Percentiles rank a stretch among this genome's conserved stretches.
phyloP scores from a whole-genome alignment of 140 eudicot species.

The Cichorium intybus region DNA sequence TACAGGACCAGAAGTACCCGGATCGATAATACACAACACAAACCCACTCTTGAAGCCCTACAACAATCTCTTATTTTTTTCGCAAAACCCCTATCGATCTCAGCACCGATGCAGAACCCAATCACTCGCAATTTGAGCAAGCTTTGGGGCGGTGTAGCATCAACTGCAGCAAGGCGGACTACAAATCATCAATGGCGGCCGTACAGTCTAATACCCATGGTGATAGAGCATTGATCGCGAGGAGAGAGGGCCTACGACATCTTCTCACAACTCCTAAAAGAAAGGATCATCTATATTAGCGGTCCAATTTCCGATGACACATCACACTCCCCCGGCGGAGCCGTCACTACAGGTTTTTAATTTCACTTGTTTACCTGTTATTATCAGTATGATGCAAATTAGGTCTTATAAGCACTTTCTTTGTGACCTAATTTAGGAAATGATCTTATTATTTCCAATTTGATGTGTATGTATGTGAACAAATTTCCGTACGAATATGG shows the following conservation, averaged over 20 bases:
- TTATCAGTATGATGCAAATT: constrained; percentile 7
- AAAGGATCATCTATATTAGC: constrained; percentile 72
- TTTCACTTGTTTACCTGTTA: not conserved
- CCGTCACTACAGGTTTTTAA: constrained; percentile 67
- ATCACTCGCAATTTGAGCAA: constrained; percentile 25
- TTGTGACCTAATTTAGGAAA: not conserved
- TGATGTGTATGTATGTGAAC: not conserved
- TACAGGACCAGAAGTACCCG: not conserved
- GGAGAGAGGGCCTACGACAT: constrained; percentile 95
- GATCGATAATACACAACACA: not conserved
- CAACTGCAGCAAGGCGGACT: constrained; percentile 14
- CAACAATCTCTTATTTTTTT: not conserved
- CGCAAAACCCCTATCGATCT: constrained; percentile 1
- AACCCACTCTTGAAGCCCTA: not conserved
- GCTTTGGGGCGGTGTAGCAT: constrained; percentile 4
- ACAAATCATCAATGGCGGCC: constrained; percentile 26
- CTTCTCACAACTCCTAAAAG: constrained; percentile 82
- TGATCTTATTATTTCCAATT: not conserved
- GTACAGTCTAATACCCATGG: constrained; percentile 79
- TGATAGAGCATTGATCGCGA: constrained; percentile 80
- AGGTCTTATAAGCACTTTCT: constrained; percentile 1
- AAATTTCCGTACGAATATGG: not conserved
- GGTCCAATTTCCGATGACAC: constrained; percentile 91
- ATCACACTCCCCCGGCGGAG: constrained; percentile 89
- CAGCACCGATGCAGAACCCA: constrained; percentile 21